These are phyloP conservation scores for Lasiodiplodia citricola DNA, from an alignment of 2,329 filamentous ascomycete genomes.

Conservation along the genomic window DNA sequence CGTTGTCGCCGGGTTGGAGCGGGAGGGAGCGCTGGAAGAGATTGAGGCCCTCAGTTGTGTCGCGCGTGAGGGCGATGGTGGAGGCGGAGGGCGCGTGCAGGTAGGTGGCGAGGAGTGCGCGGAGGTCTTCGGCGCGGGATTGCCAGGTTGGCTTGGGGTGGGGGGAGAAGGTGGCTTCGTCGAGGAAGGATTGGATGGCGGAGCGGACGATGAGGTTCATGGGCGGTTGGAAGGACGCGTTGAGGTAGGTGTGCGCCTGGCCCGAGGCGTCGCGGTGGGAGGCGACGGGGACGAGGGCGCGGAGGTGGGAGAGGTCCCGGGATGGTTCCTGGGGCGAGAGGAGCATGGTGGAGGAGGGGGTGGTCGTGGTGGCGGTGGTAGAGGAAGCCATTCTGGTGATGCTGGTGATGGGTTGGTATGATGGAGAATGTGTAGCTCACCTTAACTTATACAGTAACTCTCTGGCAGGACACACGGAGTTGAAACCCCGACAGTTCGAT, in stretches of 20 bases:
- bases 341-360: neutral
- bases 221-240: neutral
- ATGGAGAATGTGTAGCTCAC: too few relatives aligned
- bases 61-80: neutral
- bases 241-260: neutral
- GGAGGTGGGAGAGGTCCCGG: neutral
- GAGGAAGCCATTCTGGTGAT: neutral
- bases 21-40: neutral
- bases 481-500: neutral
- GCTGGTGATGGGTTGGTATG: neutral
- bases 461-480: neutral
- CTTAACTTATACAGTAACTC: too few relatives aligned
- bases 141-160: neutral
- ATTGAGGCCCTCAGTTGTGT: conserved; percentile 1
- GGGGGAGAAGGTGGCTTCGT: neutral
- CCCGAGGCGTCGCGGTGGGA: neutral
- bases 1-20: neutral
- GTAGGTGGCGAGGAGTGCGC: neutral
- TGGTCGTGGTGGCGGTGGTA: neutral
- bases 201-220: neutral
- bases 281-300: neutral
- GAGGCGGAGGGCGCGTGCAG: neutral
- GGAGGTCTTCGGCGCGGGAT: neutral
- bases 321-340: too few relatives aligned
- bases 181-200: neutral